Evolutionary conservation across 441 rosid genomes (phyloP).

Genomic region (Aleurites moluccanus): DNA sequence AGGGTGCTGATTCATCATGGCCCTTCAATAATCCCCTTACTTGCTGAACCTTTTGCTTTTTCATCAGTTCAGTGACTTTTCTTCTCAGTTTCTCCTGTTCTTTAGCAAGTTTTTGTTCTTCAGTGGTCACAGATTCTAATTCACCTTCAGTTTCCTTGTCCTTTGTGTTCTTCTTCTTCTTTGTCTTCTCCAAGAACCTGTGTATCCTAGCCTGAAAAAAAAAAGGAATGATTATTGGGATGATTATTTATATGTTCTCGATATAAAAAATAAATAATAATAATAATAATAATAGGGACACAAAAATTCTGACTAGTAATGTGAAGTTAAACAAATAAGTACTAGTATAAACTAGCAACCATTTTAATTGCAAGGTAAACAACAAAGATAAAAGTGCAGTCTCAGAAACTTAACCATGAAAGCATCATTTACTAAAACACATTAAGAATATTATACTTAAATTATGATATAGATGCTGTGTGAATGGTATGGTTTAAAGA

Average conservation of each 20-base stretch:
- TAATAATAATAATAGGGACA: background rate
- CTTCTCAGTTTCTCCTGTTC: conserved; percentile 60
- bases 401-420: background rate
- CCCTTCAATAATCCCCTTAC: conserved; percentile 58
- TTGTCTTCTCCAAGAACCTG: conserved; percentile 66
- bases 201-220: conserved; percentile 66
- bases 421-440: background rate
- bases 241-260: conserved; percentile 21
- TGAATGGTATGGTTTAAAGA: background rate
- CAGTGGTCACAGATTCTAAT: conserved; percentile 34
- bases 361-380: background rate
- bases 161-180: conserved; percentile 46
- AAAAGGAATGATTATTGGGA: conserved; percentile 10
- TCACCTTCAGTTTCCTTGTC: conserved; percentile 30
- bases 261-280: background rate
- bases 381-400: background rate
- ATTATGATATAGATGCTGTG: background rate
- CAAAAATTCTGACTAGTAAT: too few relatives aligned
- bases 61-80: conserved; percentile 54
- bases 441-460: background rate
- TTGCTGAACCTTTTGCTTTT: conserved; percentile 62
- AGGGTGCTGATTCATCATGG: conserved; percentile 58
- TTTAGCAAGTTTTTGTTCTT: conserved; percentile 34
- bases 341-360: background rate
- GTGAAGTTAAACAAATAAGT: too few relatives aligned